phyloP scores from a whole-genome alignment of 805 yeast genomes.

The Komagataella phaffii region DNA sequence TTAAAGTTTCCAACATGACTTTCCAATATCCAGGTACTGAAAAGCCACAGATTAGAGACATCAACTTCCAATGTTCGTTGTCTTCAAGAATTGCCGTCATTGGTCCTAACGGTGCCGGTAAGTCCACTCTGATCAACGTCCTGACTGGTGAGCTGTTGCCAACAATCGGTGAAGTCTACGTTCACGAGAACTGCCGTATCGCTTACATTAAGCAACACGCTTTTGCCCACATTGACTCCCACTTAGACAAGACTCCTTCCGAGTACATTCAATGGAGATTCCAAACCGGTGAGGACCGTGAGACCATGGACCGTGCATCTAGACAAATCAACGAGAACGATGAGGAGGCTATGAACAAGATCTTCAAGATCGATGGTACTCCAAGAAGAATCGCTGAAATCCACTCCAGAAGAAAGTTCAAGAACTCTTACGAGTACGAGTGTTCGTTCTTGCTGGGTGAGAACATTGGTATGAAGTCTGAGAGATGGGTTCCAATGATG shows the following conservation, averaged over 20 bases:
- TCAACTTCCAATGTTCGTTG: conserved; percentile 97
- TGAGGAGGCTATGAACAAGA: conserved; percentile 98
- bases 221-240: conserved; percentile 97
- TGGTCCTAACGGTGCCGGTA: conserved; percentile 99
- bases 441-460: conserved; percentile 96
- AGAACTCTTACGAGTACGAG: conserved; percentile 99
- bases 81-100: conserved; percentile 99
- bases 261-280: conserved; percentile 99
- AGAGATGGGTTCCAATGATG: conserved; percentile 99
- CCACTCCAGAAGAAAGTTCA: conserved; percentile 97
- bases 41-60: conserved; percentile 85
- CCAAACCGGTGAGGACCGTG: conserved; percentile 99
- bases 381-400: conserved; percentile 95
- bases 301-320: conserved; percentile 99
- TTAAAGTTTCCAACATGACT: conserved; percentile 91
- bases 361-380: conserved; percentile 88
- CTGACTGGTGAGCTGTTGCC: conserved; percentile 99
- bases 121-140: conserved; percentile 96
- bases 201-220: conserved; percentile 99
- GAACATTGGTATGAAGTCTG: conserved; percentile 96
- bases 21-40: conserved; percentile 99
- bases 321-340: conserved; percentile 95
- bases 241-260: conserved; percentile 98
- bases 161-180: conserved; percentile 97
- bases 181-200: conserved; percentile 99